phyloP scores from a whole-genome alignment of 345 rosid genomes.

The Dipteronia dyeriana region DNA sequence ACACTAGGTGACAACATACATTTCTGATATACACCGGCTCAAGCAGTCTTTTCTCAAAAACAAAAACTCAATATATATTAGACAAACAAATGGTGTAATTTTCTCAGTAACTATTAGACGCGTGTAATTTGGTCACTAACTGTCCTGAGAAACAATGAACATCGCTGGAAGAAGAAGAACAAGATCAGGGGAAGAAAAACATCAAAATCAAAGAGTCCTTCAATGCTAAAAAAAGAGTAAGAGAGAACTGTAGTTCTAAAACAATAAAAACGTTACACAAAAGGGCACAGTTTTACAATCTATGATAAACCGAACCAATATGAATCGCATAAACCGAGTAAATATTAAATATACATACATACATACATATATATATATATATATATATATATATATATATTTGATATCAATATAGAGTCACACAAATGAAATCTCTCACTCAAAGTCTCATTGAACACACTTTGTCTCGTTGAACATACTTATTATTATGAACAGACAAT shows the following conservation, averaged over 20 bases:
- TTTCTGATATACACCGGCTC: background rate
- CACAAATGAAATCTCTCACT: no score
- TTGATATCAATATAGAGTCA: no score
- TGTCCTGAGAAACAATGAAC: background rate
- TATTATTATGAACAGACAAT: no score
- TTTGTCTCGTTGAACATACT: no score
- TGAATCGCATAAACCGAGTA: no score
- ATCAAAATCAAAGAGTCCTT: background rate
- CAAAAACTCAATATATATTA: background rate
- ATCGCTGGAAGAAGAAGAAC: background rate
- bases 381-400: no score
- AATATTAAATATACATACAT: no score
- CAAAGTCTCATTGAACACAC: no score
- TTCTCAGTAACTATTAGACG: background rate
- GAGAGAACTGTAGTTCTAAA: background rate
- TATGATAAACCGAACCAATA: no score
- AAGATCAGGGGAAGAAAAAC: background rate
- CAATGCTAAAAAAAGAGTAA: background rate
- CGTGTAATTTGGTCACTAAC: background rate
- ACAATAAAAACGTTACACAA: background rate
- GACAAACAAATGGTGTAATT: background rate
- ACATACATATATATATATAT: no score
- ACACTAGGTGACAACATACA: background rate
- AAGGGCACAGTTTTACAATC: no score
- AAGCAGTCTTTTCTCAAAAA: conserved; percentile 5